Evolutionary conservation across 768 basidiomycete species (phyloP).

Genomic region (Suillus clintonianus): DNA sequence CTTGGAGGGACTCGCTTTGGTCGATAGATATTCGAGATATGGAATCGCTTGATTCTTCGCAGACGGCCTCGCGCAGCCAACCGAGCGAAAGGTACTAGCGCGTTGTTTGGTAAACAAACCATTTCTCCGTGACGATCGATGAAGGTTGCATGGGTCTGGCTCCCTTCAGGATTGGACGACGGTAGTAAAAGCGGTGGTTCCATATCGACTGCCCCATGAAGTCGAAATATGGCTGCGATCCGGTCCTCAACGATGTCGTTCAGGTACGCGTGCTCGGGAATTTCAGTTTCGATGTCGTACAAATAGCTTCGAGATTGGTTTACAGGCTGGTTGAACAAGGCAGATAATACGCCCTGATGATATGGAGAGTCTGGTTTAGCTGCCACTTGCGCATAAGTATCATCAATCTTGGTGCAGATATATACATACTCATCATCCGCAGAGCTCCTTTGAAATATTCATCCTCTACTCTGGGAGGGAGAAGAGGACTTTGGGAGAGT

Average conservation of each 20-base stretch:
- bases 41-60: conserved; percentile 80
- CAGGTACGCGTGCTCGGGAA: conserved; percentile 69
- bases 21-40: conserved; percentile 72
- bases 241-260: conserved; percentile 78
- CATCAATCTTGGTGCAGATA: conserved; percentile 41
- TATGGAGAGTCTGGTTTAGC: conserved; percentile 83
- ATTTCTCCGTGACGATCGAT: conserved; percentile 82
- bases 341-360: conserved; percentile 73
- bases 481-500: conserved; percentile 72
- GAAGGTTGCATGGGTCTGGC: conserved; percentile 66
- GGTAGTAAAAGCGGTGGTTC: conserved; percentile 87
- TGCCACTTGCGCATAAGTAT: background rate
- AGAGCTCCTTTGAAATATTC: conserved; percentile 84
- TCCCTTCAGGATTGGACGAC: conserved; percentile 60
- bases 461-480: conserved; percentile 79
- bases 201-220: conserved; percentile 89
- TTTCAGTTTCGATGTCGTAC: conserved; percentile 71
- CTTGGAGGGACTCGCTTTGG: conserved; percentile 51
- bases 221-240: conserved; percentile 73
- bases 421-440: conserved; percentile 51
- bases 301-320: conserved; percentile 66
- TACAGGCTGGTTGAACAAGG: conserved; percentile 75
- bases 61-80: conserved; percentile 68
- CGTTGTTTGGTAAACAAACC: conserved; percentile 70
- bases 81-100: conserved; percentile 78